Evolutionary conservation across 2,329 filamentous ascomycete genomes (phyloP).

Genomic region (Dothistroma septosporum): DNA sequence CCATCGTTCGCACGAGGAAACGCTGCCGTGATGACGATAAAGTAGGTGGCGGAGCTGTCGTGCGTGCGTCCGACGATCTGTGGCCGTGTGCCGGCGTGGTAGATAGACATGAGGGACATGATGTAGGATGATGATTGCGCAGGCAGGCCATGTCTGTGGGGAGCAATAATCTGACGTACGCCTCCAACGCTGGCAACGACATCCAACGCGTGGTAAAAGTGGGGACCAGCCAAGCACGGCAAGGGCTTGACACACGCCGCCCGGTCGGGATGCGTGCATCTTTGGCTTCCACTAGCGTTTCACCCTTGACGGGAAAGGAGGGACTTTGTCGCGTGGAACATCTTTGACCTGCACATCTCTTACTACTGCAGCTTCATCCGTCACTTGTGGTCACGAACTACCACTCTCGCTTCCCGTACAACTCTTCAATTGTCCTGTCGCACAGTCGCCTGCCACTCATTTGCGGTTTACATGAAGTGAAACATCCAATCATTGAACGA

Average conservation of each 20-base stretch:
- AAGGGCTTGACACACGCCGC: neutral
- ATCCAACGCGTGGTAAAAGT: neutral
- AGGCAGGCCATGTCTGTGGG: neutral
- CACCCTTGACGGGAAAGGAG: neutral
- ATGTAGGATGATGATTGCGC: neutral
- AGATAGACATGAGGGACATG: neutral
- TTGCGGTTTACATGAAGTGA: neutral
- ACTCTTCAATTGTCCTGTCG: neutral
- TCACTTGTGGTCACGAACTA: neutral
- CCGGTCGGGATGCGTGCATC: neutral
- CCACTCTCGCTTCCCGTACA: neutral
- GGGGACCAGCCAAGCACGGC: neutral
- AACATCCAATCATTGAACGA: constrained; percentile 6
- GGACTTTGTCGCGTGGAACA: neutral
- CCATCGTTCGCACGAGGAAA: neutral
- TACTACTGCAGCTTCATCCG: neutral
- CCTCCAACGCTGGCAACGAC: neutral
- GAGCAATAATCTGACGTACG: neutral
- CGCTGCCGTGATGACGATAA: neutral
- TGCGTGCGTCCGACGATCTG: neutral
- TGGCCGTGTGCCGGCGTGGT: neutral
- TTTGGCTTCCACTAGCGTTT: neutral
- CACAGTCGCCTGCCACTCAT: neutral
- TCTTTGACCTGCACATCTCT: neutral
- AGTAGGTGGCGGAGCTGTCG: neutral